A percentile compares a stretch with the other conserved stretches of the same genome.
These are phyloP conservation scores for Penicillium macrosclerotiorum DNA, from an alignment of 495 filamentous ascomycete species.

Conservation along the genomic window DNA sequence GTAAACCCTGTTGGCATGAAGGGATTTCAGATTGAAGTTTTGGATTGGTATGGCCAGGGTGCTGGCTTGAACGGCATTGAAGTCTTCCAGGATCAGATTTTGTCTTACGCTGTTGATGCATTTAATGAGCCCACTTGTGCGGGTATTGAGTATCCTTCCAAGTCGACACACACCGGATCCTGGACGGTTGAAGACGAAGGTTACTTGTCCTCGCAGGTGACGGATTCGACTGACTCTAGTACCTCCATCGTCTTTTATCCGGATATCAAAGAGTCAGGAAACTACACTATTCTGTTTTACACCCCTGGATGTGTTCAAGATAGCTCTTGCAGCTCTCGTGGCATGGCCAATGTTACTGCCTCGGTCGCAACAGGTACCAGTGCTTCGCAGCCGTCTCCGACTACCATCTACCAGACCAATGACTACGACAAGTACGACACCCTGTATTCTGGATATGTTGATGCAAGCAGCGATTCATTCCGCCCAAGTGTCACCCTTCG, in stretches of 20 bases:
- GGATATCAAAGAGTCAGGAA: slow-evolving; percentile 83
- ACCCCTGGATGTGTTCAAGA: slow-evolving; percentile 89
- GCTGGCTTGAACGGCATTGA: slow-evolving; percentile 87
- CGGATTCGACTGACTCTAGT: slow-evolving; percentile 49
- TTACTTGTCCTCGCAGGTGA: slow-evolving; percentile 70
- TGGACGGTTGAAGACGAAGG: slow-evolving; percentile 71
- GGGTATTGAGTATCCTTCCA: slow-evolving; percentile 60
- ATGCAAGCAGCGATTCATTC: slow-evolving; percentile 71
- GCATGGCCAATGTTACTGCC: slow-evolving; percentile 76
- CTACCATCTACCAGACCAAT: slow-evolving; percentile 80
- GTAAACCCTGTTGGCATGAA: slow-evolving; percentile 87
- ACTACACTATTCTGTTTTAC: slow-evolving; percentile 83
- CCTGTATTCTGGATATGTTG: slow-evolving; percentile 80
- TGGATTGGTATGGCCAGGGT: slow-evolving; percentile 79
- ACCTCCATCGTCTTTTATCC: slow-evolving; percentile 73
- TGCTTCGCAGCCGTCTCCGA: slow-evolving; percentile 36
- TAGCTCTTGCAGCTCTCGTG: slow-evolving; percentile 69
- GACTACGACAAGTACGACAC: slow-evolving; percentile 91
- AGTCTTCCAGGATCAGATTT: slow-evolving; percentile 84
- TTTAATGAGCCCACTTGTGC: slow-evolving; percentile 89
- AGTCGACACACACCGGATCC: slow-evolving; percentile 63
- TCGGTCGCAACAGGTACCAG: slow-evolving; percentile 55
- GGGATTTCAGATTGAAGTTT: slow-evolving; percentile 81
- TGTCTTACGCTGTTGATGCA: slow-evolving; percentile 75
- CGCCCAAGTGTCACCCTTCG: slow-evolving; percentile 77